phyloP scores from a whole-genome alignment of 1,139 yeast species.

The Hanseniaspora sp. region DNA sequence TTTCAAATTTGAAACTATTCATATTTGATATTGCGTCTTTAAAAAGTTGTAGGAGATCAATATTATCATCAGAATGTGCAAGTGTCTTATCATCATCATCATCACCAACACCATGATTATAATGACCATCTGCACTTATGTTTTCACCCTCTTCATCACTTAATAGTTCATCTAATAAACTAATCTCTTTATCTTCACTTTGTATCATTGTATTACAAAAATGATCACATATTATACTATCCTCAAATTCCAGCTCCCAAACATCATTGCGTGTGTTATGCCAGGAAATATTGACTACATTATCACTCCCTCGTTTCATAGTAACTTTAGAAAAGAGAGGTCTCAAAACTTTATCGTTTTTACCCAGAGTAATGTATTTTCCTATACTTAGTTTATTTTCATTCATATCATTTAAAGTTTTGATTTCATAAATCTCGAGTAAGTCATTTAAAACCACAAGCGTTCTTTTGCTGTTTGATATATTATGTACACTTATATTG shows the following conservation, averaged over 20 bases:
- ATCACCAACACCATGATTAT: conserved; percentile 6
- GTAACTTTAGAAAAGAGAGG: conserved; percentile 28
- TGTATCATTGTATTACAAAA: neutral
- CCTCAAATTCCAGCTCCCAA: conserved; percentile 22
- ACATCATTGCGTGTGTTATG: conserved; percentile 14
- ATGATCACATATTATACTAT: neutral
- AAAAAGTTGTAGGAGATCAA: conserved; percentile 2
- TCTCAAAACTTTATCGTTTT: conserved; percentile 26
- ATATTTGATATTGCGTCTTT: conserved; percentile 8
- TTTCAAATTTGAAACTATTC: conserved; percentile 11
- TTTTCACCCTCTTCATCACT: conserved; percentile 11
- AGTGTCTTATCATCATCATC: conserved; percentile 1
- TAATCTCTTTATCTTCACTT: neutral
- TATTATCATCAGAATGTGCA: neutral
- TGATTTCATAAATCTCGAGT: conserved; percentile 15
- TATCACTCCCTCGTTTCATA: conserved; percentile 19
- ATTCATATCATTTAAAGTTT: conserved; percentile 15
- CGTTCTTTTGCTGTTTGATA: neutral
- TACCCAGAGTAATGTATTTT: conserved; percentile 27
- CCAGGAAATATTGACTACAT: conserved; percentile 17
- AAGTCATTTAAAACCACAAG: neutral
- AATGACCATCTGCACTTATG: neutral
- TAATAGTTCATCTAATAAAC: neutral
- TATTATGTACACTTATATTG: conserved; percentile 20
- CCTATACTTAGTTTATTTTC: conserved; percentile 16